Percentiles rank a stretch among this genome's conserved stretches.
Evolutionary conservation across 2,329 filamentous ascomycete species (phyloP).

Genomic region (Leptographium wingfieldii): DNA sequence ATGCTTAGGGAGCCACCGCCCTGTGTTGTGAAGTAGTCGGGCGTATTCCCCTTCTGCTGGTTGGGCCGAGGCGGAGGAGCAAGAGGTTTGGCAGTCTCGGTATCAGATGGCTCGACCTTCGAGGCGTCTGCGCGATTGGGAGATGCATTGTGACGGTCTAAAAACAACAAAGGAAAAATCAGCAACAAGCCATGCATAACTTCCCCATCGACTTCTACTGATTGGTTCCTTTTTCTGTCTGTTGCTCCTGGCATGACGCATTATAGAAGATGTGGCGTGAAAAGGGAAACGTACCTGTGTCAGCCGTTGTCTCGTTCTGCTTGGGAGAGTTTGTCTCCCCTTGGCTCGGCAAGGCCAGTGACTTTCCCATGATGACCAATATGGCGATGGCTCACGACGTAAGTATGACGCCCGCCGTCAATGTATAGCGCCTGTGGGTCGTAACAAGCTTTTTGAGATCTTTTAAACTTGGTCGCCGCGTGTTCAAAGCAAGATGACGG

Average conservation of each 20-base stretch:
- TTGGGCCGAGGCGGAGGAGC: conserved; percentile 57
- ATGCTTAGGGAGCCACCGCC: conserved; percentile 47
- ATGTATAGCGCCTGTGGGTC: not conserved
- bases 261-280: not conserved
- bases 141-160: not conserved
- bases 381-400: not conserved
- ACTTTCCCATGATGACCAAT: conserved; percentile 33
- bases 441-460: not conserved
- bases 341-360: conserved; percentile 25
- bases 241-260: no score
- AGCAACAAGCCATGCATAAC: not conserved
- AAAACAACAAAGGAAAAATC: not conserved
- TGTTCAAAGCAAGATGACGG: not conserved
- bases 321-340: conserved; percentile 37
- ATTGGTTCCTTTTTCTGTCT: no score
- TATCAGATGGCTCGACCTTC: not conserved
- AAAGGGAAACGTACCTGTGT: conserved; percentile 28
- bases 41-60: conserved; percentile 39
- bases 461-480: not conserved
- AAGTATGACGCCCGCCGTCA: not conserved
- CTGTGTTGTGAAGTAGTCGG: conserved; percentile 57
- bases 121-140: not conserved
- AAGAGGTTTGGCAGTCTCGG: conserved; percentile 51
- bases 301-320: conserved; percentile 28
- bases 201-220: no score